phyloP scores from a whole-genome alignment of 345 rosid species.

The Pistacia atlantica region DNA sequence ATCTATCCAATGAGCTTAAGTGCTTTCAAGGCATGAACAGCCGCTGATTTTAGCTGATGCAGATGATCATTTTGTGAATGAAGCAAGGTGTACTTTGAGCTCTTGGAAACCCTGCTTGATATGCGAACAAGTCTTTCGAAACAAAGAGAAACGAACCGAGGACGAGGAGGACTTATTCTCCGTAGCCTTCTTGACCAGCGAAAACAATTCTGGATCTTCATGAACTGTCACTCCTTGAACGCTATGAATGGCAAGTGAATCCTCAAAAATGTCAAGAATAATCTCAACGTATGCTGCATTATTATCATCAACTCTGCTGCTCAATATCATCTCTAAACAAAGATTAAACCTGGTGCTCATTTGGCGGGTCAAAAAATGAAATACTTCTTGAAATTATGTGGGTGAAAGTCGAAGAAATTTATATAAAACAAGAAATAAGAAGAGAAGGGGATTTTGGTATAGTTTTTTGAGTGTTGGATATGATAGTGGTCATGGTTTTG shows the following conservation, averaged over 20 bases:
- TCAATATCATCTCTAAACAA: slow-evolving; percentile 29
- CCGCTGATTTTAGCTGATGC: slow-evolving; percentile 51
- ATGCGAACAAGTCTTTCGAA: slow-evolving; percentile 65
- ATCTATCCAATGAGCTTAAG: slow-evolving; percentile 56
- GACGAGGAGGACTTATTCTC: slow-evolving; percentile 44
- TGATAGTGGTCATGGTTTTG: not conserved
- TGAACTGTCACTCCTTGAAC: slow-evolving; percentile 31
- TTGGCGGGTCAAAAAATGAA: not conserved
- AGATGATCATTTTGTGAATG: slow-evolving; percentile 47
- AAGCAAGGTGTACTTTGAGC: slow-evolving; percentile 53
- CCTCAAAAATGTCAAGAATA: slow-evolving; percentile 78
- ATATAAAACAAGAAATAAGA: not conserved
- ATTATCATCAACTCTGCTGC: slow-evolving; percentile 14
- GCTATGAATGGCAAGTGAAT: slow-evolving; percentile 85
- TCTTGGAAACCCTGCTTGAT: slow-evolving; percentile 80
- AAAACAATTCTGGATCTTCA: slow-evolving; percentile 71
- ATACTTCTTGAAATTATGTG: not conserved
- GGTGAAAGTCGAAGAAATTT: slow-evolving; percentile 23
- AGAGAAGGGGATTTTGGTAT: not conserved
- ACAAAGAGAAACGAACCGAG: slow-evolving; percentile 45
- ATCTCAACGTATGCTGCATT: slow-evolving; percentile 60
- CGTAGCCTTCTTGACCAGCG: slow-evolving; percentile 60
- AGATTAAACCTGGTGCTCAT: slow-evolving; percentile 83
- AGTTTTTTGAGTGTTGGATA: not conserved
- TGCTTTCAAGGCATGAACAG: slow-evolving; percentile 74